Base-by-base conservation (phyloP, 2,329 filamentous ascomycete species). In the Sporothrix brunneoviolacea region DNA sequence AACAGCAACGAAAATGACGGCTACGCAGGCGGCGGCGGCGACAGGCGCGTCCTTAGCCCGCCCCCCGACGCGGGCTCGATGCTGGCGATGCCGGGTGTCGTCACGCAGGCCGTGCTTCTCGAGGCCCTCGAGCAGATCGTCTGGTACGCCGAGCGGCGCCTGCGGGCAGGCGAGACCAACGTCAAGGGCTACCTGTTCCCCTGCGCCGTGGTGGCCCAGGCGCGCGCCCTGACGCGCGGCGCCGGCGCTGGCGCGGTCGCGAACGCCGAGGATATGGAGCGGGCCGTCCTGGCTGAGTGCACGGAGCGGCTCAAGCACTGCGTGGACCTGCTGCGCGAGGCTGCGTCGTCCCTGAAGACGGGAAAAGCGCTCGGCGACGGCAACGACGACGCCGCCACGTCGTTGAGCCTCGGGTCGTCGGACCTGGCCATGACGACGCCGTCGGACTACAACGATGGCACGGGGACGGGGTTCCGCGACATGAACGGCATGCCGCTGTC, bases 151-250 rank as follows among this genome's bases (percentile, higher is more conserved):
- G 55, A 55, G 45, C 49, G 45, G 27, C 52, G 57, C 9, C 19
- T 58, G 8, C 36, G 33, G 21, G 54, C 57, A 4, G 56, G 56
- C 2, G 75, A 80, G 60, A 79, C 75, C 0, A 81, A 80, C 49
- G 62, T 74, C 18, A 81, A 80, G 55, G 73, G 73, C 0, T 72
- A 72, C 36, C 43, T 81, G 16, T 65, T 79, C 12, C 54, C 64
- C 1, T 59, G 59, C 8, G 57, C 71, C 12, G 56, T 75, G 1
- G 56, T 57, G 5, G 65, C 68, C 0, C 68, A 77, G 38, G 63
- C 79, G 0, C 63, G 73, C 4, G 70, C 64, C 0, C 59, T 76
- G 1, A 60, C 66, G 52, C 59, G 57, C 3, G 69, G 72, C 0
- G 10, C 68, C 0, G 52, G n/a, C n/a, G n/a, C n/a, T n/a, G n/a